Percentiles rank a stretch among this genome's conserved stretches.
Conservation (phyloP, 805 yeast genomes). For the Yarrowia osloensis region DNA sequence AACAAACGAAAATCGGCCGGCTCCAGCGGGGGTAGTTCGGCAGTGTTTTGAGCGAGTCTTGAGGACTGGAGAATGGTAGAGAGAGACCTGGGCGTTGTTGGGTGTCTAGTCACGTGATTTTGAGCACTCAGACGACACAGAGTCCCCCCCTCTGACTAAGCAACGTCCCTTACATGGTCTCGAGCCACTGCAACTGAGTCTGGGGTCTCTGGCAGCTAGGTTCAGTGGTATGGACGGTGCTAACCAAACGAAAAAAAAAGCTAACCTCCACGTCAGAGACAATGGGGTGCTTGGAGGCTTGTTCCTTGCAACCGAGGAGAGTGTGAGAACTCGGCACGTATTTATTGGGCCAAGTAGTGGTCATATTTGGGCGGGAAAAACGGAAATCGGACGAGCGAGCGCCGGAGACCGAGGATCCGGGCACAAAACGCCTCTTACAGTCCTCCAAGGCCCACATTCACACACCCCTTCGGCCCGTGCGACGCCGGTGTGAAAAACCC, state of each 20-base stretch:
- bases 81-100: neutral
- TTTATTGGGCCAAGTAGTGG: neutral
- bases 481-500: slow-evolving; percentile 27
- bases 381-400: neutral
- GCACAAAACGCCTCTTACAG: too few relatives aligned
- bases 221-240: too few relatives aligned
- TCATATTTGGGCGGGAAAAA: neutral
- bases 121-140: neutral
- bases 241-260: neutral
- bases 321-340: neutral
- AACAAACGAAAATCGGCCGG: slow-evolving; percentile 24
- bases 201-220: too few relatives aligned
- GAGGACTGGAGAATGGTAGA: too few relatives aligned
- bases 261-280: slow-evolving; percentile 19
- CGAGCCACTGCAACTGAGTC: too few relatives aligned
- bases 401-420: neutral
- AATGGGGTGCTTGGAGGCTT: neutral
- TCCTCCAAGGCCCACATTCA: too few relatives aligned
- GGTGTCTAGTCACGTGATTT: neutral
- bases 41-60: too few relatives aligned
- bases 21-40: slow-evolving; percentile 21
- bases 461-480: slow-evolving; percentile 19
- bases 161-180: too few relatives aligned
- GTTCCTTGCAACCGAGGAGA: slow-evolving; percentile 29
- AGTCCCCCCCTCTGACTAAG: neutral